These are phyloP conservation scores for Neurospora terricola DNA, from an alignment of 495 filamentous ascomycete genomes.

Conservation along the genomic window DNA sequence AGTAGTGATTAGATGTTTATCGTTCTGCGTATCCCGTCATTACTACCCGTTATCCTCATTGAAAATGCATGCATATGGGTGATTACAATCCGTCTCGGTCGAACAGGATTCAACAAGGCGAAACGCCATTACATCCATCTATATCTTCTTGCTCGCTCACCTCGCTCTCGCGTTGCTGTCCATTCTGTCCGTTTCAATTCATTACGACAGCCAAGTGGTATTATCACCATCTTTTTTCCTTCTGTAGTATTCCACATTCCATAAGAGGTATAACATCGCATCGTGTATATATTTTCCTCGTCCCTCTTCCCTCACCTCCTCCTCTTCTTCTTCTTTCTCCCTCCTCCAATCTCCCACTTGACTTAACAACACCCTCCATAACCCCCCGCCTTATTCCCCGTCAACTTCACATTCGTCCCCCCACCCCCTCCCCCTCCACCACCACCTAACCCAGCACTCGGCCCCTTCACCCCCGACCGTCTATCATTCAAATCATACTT, in stretches of 20 bases:
- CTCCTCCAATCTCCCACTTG: background rate
- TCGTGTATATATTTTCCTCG: background rate
- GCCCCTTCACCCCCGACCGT: constrained; percentile 78
- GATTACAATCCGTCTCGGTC: background rate
- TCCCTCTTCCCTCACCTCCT: background rate
- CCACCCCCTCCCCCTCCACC: constrained; percentile 31
- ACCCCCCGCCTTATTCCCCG: constrained; percentile 22
- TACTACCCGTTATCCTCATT: background rate
- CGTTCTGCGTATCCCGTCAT: background rate
- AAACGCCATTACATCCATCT: background rate
- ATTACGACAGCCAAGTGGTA: background rate
- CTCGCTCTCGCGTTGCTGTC: background rate
- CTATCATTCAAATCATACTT: constrained; percentile 92
- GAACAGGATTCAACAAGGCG: background rate
- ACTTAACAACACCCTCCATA: constrained; percentile 17
- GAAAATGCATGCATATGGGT: background rate
- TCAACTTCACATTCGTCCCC: constrained; percentile 35
- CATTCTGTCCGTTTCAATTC: background rate
- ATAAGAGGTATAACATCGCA: background rate
- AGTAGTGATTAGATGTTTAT: background rate
- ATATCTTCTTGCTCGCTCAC: background rate
- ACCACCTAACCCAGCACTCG: constrained; percentile 12
- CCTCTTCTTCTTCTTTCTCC: background rate
- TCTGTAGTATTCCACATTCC: background rate
- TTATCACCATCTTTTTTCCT: background rate